Evolutionary conservation across 169 alveolate species (phyloP), one percentile per base, ranked within the genome.

Genomic region (Plasmodium ovale): DNA sequence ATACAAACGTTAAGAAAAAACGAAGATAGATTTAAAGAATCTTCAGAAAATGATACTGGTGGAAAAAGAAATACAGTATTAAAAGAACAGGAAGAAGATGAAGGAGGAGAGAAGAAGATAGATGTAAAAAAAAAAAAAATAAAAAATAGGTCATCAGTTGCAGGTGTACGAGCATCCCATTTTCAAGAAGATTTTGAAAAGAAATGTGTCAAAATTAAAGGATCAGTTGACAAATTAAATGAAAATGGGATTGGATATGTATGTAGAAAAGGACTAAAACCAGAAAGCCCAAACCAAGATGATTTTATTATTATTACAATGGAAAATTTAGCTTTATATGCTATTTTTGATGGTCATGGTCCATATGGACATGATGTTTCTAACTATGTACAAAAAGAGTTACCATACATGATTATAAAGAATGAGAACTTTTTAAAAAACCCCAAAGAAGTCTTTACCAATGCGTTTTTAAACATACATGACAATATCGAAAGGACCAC

Each of bases 261-360:
- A 16, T 95, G 97, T 79, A 79, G 94, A 54, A 96, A 96, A 71
- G 98, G 98, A 0, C 67, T 94, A 73, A 96, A 96, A 65, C 98
- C 98, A 3, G 97, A 95, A 72, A 91, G 95, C 53, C 97, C 98
- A 1, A 96, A 96, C 69, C 97, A 96, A 87, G 98, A 96, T 65
- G 98, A 96, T 79, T 94, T 87, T 44, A 74, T 71, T 64, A 58
- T 92, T 59, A 87, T 87, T 53, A 79, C 90, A 10, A 92, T 92
- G 72, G 96, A 93, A 51, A 71, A 72, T 44, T 62, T 87, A 82
- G 91, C 93, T 2, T 82, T 96, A 44, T 95, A 92, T 74, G 98
- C 96, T n/a, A 97, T 96, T 35, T 96, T 96, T 77, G 98, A 96
- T 79, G 98, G 98, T 14, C 98, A 95, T 92, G 98, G 98, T 1